Percentiles rank a stretch among this genome's conserved stretches.
Conservation (phyloP, 78 protist genomes). For the Chrysochromulina parva region DNA sequence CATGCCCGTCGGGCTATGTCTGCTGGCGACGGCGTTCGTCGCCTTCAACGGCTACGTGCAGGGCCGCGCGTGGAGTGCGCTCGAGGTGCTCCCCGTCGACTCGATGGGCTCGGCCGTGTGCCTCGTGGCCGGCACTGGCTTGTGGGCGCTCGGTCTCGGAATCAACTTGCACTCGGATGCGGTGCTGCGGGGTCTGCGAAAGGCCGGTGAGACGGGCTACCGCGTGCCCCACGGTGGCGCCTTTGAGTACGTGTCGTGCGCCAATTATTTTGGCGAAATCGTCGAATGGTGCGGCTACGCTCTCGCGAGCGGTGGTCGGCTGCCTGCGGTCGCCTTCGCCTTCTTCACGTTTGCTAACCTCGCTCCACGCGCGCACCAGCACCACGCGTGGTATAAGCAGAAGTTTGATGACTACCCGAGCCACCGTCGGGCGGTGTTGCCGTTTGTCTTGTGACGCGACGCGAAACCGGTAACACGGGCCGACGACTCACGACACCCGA, state of each 20-base stretch:
- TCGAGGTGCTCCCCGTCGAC: neutral
- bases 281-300: slow-evolving; percentile 76
- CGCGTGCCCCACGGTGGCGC: slow-evolving; percentile 55
- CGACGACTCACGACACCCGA: too few relatives aligned
- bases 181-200: neutral
- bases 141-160: neutral
- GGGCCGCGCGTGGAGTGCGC: neutral
- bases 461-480: too few relatives aligned
- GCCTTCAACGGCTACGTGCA: slow-evolving; percentile 8
- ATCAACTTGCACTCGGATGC: neutral
- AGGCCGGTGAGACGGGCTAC: slow-evolving; percentile 38
- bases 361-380: slow-evolving; percentile 60
- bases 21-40: neutral
- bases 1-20: neutral
- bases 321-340: slow-evolving; percentile 42
- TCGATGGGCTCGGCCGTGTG: too few relatives aligned
- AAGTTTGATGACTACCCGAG: slow-evolving; percentile 62
- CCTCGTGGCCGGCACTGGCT: neutral
- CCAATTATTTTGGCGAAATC: slow-evolving; percentile 73
- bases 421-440: slow-evolving; percentile 53
- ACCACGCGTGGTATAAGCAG: slow-evolving; percentile 63
- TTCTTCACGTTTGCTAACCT: slow-evolving; percentile 40
- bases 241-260: slow-evolving; percentile 64
- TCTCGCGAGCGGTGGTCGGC: neutral
- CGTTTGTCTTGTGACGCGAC: neutral